Conservation (phyloP, 2,329 filamentous ascomycete species). For the Fusarium gaditjirri region DNA sequence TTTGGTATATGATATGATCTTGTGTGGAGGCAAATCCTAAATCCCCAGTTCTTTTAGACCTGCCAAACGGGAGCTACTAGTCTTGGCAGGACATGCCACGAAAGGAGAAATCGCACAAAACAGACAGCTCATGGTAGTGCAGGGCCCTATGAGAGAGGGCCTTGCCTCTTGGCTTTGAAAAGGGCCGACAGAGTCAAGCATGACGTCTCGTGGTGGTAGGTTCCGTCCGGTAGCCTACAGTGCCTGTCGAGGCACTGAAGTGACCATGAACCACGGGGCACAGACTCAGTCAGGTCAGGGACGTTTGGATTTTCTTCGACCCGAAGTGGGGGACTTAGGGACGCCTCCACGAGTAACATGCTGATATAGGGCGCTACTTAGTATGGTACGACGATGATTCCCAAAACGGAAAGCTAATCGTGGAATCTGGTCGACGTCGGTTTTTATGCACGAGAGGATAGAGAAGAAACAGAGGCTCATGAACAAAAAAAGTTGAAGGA, state of each 20-base stretch:
- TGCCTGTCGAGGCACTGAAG: slow-evolving; percentile 3
- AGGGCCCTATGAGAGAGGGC: slow-evolving; percentile 2
- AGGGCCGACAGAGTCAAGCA: slow-evolving; percentile 32
- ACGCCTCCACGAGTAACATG: slow-evolving; percentile 4
- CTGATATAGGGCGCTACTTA: slow-evolving; percentile 4
- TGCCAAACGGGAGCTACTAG: slow-evolving; percentile 36
- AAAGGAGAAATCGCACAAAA: slow-evolving; percentile 28
- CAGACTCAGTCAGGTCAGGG: slow-evolving; percentile 27
- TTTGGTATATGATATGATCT: slow-evolving; percentile 25
- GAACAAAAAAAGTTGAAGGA: not conserved
- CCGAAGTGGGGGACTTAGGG: slow-evolving; percentile 38
- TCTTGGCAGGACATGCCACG: slow-evolving; percentile 31
- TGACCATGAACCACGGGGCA: slow-evolving; percentile 20
- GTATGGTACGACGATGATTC: slow-evolving; percentile 33
- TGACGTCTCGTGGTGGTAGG: slow-evolving; percentile 29
- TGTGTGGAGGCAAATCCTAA: slow-evolving; percentile 20
- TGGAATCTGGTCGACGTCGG: slow-evolving; percentile 30
- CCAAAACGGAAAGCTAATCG: slow-evolving; percentile 44
- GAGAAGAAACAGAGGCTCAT: slow-evolving; percentile 5
- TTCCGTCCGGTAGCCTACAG: slow-evolving; percentile 29
- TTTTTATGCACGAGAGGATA: slow-evolving; percentile 17
- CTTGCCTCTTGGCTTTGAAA: slow-evolving; percentile 24
- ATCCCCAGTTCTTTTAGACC: slow-evolving; percentile 21
- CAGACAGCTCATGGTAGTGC: slow-evolving; percentile 17
- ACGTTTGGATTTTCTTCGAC: slow-evolving; percentile 42